Evolutionary conservation across 306 rosid genomes (phyloP).

Genomic region (Quercus cerris): DNA sequence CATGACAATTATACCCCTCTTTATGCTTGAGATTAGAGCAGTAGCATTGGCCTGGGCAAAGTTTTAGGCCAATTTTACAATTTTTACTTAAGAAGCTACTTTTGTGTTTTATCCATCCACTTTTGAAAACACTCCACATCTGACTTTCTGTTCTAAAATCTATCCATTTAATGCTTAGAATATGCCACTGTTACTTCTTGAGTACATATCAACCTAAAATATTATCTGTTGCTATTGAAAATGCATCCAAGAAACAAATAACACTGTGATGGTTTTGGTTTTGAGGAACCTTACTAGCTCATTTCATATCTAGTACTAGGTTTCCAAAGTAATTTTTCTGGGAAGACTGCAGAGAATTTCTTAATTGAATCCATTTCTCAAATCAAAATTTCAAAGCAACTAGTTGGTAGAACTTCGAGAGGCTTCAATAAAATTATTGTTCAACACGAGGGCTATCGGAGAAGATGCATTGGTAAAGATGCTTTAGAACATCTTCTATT

Average conservation of each 20-base stretch:
- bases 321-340: too few relatives aligned
- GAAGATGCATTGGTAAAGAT: conserved; percentile 57
- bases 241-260: conserved; percentile 52
- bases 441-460: conserved; percentile 56
- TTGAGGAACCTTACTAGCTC: conserved; percentile 57
- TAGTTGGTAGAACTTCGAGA: conserved; percentile 38
- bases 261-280: conserved; percentile 44
- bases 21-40: too few relatives aligned
- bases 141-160: too few relatives aligned
- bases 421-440: conserved; percentile 34
- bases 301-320: conserved; percentile 36
- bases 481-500: conserved; percentile 38
- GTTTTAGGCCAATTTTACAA: too few relatives aligned
- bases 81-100: too few relatives aligned
- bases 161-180: conserved; percentile 65
- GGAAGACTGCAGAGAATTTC: background rate
- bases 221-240: conserved; percentile 62
- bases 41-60: too few relatives aligned
- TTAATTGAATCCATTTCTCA: conserved; percentile 51
- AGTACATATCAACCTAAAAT: conserved; percentile 66
- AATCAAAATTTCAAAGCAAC: conserved; percentile 41
- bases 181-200: conserved; percentile 66
- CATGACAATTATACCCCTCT: too few relatives aligned
- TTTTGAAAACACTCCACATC: too few relatives aligned
- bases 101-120: too few relatives aligned